Evolutionary conservation across 352 stramenopile genomes (phyloP), one percentile per base, ranked within the genome.

Genomic region (Phytophthora aleatoria): DNA sequence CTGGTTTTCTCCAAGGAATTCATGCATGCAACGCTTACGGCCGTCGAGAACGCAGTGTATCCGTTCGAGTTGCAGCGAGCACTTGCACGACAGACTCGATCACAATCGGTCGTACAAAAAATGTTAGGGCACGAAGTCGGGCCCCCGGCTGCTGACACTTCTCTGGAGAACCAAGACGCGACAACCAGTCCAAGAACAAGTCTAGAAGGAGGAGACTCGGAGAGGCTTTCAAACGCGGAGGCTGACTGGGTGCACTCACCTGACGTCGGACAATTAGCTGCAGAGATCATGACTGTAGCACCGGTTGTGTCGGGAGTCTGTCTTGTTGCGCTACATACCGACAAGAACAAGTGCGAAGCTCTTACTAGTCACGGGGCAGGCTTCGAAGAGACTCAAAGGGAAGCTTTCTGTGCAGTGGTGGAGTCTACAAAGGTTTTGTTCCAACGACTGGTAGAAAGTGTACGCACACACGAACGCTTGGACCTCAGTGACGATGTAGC

Each of bases 41-140:
- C 77, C n/a, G 58, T 91, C 3, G 83, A 91, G 50, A 91, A 91
- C 42, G 71, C 83, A 10, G 81, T 89, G 26, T 85, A 85, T 41
- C 71, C 86, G 15, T 90, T 87, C 53, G 79, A 91, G 41, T 53
- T 91, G 16, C 81, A 65, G 26, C 70, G 83, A 31, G 53, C 70
- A 15, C 69, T 83, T 26, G 44, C 50, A 11, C 73, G 72, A 35
- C 59, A 63, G 8, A 57, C 44, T 20, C 36, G 63, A 31, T 33
- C 62, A 43, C 61, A 71, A 24, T 45, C 67, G 2, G 61, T 76
- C 2, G 66, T 89, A 11, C 66, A 86, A 52, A 59, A 81, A 39
- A 70, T 82, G 10, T 49, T 89, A 2, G 53, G 71, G 28, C 50
- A 77, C 10, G 67, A 71, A 0, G 63, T 86, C 7, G 69, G 66